A percentile compares a stretch with the other conserved stretches of the same genome.
These are phyloP conservation scores for Colletotrichum tanaceti DNA, from an alignment of 2,329 filamentous ascomycete genomes.

Conservation along the genomic window DNA sequence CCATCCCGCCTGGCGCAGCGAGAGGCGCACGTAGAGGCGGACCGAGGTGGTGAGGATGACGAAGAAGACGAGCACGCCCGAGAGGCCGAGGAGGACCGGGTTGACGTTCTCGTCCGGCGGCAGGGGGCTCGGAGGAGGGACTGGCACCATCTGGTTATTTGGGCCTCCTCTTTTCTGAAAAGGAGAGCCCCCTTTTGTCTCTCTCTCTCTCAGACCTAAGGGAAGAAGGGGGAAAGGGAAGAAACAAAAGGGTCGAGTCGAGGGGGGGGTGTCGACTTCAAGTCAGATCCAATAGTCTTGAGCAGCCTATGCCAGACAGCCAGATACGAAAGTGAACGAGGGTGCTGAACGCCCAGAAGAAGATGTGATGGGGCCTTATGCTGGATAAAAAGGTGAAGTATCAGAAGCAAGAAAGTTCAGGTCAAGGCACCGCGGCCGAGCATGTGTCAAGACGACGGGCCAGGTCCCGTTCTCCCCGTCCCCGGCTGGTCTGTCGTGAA, in stretches of 20 bases:
- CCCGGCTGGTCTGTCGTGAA: not conserved
- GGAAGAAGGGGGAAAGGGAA: not conserved
- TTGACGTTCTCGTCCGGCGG: slow-evolving; percentile 52
- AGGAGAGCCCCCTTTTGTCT: too few species aligned
- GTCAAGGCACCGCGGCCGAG: slow-evolving; percentile 24
- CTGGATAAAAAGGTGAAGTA: slow-evolving; percentile 24
- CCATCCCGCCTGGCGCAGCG: slow-evolving; percentile 48
- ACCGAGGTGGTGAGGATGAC: slow-evolving; percentile 49
- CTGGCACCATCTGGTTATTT: slow-evolving; percentile 15
- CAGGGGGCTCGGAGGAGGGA: slow-evolving; percentile 49
- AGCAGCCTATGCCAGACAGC: not conserved
- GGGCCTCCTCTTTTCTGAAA: not conserved
- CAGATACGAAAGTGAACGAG: too few species aligned
- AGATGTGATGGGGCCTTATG: slow-evolving; percentile 14
- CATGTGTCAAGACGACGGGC: slow-evolving; percentile 24
- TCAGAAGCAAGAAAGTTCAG: slow-evolving; percentile 10
- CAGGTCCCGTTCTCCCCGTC: slow-evolving; percentile 18
- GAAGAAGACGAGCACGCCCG: slow-evolving; percentile 48
- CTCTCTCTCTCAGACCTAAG: too few species aligned
- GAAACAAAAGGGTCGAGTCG: not conserved
- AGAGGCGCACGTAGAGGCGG: slow-evolving; percentile 48
- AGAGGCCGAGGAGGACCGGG: slow-evolving; percentile 48
- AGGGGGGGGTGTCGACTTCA: not conserved
- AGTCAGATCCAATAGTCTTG: slow-evolving; percentile 7
- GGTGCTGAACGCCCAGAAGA: not conserved